phyloP scores from a whole-genome alignment of 2,329 filamentous ascomycete species.

The Claviceps maximensis region DNA sequence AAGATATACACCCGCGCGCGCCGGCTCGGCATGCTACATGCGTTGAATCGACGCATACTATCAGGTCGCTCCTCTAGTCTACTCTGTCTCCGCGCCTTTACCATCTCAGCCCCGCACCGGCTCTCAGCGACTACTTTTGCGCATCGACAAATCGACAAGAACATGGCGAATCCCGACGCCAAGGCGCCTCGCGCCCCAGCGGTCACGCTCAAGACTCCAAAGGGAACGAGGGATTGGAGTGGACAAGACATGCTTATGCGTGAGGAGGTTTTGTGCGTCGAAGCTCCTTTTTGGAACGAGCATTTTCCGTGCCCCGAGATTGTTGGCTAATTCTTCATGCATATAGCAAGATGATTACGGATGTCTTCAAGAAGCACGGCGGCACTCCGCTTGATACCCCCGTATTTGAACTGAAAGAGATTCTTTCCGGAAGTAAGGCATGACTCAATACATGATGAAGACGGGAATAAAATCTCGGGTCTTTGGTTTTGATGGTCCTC shows the following conservation, averaged over 20 bases:
- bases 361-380: slow-evolving; percentile 75
- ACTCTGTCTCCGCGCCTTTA: slow-evolving; percentile 3
- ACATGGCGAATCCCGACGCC: slow-evolving; percentile 20
- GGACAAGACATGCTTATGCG: slow-evolving; percentile 68
- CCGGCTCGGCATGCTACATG: slow-evolving; percentile 10
- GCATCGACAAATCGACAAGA: slow-evolving; percentile 2
- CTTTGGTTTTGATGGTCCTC: too few relatives aligned
- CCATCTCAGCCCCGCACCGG: neutral
- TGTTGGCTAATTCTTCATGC: neutral
- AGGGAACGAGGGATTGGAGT: slow-evolving; percentile 82
- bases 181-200: slow-evolving; percentile 33
- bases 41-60: slow-evolving; percentile 7
- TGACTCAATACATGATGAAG: too few relatives aligned
- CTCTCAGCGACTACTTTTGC: neutral
- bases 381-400: slow-evolving; percentile 67
- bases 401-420: slow-evolving; percentile 79
- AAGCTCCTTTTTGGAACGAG: neutral
- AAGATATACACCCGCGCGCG: neutral
- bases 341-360: slow-evolving; percentile 45
- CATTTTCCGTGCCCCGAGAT: neutral
- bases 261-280: slow-evolving; percentile 55
- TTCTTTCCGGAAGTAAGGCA: slow-evolving; percentile 52
- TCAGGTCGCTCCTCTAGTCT: neutral
- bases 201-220: slow-evolving; percentile 61
- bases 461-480: too few relatives aligned